Conservation (phyloP, 805 yeast species). For the Lipomyces orientalis region DNA sequence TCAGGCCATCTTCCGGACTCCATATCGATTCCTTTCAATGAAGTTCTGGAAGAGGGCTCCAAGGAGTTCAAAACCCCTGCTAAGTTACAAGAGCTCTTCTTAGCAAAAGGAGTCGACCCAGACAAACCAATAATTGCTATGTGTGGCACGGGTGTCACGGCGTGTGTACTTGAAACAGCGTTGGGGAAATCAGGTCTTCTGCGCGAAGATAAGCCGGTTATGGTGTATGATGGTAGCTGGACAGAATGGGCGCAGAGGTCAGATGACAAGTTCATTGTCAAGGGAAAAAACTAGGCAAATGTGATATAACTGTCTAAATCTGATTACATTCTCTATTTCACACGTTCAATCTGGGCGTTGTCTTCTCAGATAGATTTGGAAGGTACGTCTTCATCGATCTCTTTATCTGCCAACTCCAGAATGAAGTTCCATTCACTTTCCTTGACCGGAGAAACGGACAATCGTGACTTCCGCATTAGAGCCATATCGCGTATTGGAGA, state of each 20-base stretch:
- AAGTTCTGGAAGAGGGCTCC: constrained; percentile 57
- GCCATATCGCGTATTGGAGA: constrained; percentile 50
- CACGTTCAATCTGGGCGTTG: not conserved
- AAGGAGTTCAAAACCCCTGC: constrained; percentile 55
- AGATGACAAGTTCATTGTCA: constrained; percentile 58
- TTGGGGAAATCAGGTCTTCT: constrained; percentile 53
- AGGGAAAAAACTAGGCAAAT: constrained; percentile 40
- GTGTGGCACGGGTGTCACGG: constrained; percentile 98
- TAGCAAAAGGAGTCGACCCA: constrained; percentile 49
- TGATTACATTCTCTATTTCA: not conserved
- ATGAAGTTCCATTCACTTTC: constrained; percentile 51
- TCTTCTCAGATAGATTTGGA: not conserved
- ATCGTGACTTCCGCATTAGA: constrained; percentile 56
- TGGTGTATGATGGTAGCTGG: constrained; percentile 73
- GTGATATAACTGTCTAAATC: not conserved
- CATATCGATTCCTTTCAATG: constrained; percentile 72
- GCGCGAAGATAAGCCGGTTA: constrained; percentile 53
- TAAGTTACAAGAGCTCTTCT: constrained; percentile 56
- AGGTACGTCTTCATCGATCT: constrained; percentile 31
- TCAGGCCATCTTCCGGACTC: constrained; percentile 92
- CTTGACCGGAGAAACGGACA: constrained; percentile 59
- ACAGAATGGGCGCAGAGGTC: constrained; percentile 83
- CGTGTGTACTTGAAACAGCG: constrained; percentile 83
- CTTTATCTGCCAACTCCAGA: constrained; percentile 46
- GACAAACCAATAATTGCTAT: constrained; percentile 75